Percentiles rank a stretch among this genome's conserved stretches.
phyloP scores from a whole-genome alignment of 2,329 filamentous ascomycete genomes.

The Immersiporthe knoxdaviesiana region DNA sequence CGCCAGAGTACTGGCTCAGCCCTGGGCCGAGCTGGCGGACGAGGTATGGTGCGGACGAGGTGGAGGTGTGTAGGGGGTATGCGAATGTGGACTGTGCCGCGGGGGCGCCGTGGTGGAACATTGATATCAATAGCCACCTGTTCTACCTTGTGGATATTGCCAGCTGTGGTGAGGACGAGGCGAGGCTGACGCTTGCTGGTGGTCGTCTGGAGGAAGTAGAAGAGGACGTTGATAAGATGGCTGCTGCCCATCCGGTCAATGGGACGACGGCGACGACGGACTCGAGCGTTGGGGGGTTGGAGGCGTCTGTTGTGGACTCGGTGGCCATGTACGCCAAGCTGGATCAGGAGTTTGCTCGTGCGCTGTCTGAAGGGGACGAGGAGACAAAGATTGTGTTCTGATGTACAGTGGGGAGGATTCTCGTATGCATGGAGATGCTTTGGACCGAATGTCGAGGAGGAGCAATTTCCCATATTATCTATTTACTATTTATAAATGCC shows the following conservation, averaged over 20 bases:
- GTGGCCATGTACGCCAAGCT: conserved; percentile 23
- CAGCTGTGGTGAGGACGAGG: conserved; percentile 11
- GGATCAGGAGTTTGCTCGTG: conserved; percentile 22
- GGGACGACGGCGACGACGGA: conserved; percentile 19
- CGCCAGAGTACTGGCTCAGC: conserved; percentile 69
- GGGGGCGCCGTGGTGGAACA: conserved; percentile 20
- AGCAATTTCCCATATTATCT: not conserved
- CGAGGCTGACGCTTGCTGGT: conserved; percentile 10
- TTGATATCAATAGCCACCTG: conserved; percentile 18
- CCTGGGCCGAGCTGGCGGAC: conserved; percentile 5
- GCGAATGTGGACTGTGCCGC: conserved; percentile 14
- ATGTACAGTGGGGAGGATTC: not conserved
- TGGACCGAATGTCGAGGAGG: not conserved
- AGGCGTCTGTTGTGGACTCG: not conserved
- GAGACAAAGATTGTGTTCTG: conserved; percentile 5
- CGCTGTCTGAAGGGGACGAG: not conserved
- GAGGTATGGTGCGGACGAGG: conserved; percentile 16
- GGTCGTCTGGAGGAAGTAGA: not conserved
- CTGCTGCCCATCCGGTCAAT: not conserved
- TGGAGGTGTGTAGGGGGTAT: conserved; percentile 16
- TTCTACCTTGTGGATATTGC: conserved; percentile 21
- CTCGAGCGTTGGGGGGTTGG: conserved; percentile 2
- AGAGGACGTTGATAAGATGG: not conserved
- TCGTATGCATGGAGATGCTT: not conserved
- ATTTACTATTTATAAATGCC: too few species aligned